phyloP scores from a whole-genome alignment of 768 basidiomycete genomes.

The Melanogaster broomeanus region DNA sequence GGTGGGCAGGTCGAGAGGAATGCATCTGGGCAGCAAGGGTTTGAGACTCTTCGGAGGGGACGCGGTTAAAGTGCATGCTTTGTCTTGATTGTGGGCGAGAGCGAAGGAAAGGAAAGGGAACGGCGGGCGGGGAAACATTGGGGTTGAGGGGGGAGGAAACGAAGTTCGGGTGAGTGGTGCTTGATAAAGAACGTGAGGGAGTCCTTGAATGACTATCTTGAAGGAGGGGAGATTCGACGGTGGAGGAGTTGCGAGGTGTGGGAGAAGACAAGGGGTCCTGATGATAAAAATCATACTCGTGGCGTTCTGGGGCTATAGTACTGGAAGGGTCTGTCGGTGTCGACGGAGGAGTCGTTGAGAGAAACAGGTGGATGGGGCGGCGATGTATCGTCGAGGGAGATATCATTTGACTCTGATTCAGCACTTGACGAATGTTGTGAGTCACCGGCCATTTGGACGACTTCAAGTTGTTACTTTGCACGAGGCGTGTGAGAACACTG shows the following conservation, averaged over 20 bases:
- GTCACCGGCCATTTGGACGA: too few relatives aligned
- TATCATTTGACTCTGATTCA: too few relatives aligned
- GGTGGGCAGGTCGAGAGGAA: constrained; percentile 23
- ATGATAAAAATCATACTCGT: background rate
- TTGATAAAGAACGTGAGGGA: constrained; percentile 29
- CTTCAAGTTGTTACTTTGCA: too few relatives aligned
- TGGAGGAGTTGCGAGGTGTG: constrained; percentile 28
- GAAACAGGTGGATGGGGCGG: too few relatives aligned
- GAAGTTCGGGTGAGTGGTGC: constrained; percentile 31
- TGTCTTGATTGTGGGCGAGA: constrained; percentile 42
- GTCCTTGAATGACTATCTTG: constrained; percentile 11
- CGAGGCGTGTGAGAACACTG: too few relatives aligned
- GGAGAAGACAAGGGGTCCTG: constrained; percentile 6
- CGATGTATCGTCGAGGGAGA: too few relatives aligned
- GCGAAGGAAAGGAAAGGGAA: constrained; percentile 22
- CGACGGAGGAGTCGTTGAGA: too few relatives aligned
- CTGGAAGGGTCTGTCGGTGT: too few relatives aligned
- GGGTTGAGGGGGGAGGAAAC: constrained; percentile 58
- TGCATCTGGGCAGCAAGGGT: constrained; percentile 34
- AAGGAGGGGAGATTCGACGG: constrained; percentile 34
- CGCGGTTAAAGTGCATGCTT: constrained; percentile 43
- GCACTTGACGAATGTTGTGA: too few relatives aligned
- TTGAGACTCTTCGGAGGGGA: constrained; percentile 47
- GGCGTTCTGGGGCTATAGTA: background rate
- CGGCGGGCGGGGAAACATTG: constrained; percentile 22